Percentiles rank a stretch among this genome's conserved stretches.
Evolutionary conservation across 202 grass and related monocot genomes (phyloP).

Genomic region (Eragrostis tef): DNA sequence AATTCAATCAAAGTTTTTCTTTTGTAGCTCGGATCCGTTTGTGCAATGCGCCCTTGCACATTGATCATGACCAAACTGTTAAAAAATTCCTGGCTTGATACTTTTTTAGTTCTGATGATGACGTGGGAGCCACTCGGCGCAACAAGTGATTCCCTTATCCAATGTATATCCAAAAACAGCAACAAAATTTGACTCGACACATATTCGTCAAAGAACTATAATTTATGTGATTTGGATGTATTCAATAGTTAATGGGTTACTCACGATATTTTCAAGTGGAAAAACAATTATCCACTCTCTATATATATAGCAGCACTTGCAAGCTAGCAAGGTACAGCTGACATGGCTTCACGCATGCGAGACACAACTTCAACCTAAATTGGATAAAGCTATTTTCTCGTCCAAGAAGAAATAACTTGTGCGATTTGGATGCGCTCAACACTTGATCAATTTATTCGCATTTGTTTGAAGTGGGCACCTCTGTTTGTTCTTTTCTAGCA

Average conservation of each 20-base stretch:
- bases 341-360: conserved; percentile 28
- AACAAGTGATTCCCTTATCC: conserved; percentile 33
- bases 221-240: background rate
- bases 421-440: background rate
- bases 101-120: background rate
- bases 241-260: background rate
- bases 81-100: background rate
- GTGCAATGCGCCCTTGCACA: background rate
- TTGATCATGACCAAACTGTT: background rate
- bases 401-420: conserved; percentile 13
- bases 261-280: background rate
- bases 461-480: background rate
- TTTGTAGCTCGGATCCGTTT: background rate
- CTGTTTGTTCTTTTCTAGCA: background rate
- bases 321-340: background rate
- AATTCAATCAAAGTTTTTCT: background rate
- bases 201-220: conserved; percentile 10
- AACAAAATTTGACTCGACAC: background rate
- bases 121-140: conserved; percentile 10
- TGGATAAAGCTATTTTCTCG: background rate
- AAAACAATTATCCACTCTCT: background rate
- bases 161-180: background rate
- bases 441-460: background rate
- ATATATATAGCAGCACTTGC: background rate
- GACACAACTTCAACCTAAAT: background rate